phyloP scores from a whole-genome alignment of 2,329 filamentous ascomycete species.

The Lachnellula suecica region DNA sequence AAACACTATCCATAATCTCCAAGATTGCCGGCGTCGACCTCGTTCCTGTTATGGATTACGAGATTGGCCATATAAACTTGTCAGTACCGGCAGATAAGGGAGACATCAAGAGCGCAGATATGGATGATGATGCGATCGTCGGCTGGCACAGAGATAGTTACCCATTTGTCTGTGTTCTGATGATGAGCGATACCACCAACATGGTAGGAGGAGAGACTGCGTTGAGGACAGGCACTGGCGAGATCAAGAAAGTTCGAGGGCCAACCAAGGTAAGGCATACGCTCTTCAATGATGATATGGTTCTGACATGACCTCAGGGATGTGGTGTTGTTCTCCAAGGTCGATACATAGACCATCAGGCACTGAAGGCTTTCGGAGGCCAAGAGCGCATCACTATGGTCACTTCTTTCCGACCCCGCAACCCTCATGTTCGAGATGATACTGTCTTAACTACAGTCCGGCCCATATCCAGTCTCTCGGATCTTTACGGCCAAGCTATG shows the following conservation, averaged over 20 bases:
- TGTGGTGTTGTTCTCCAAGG: constrained; percentile 45
- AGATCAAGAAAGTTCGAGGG: constrained; percentile 43
- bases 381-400: constrained; percentile 47
- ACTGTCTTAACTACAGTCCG: constrained; percentile 37
- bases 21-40: constrained; percentile 58
- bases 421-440: constrained; percentile 40
- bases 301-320: constrained; percentile 28
- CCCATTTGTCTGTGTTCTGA: constrained; percentile 51
- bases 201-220: constrained; percentile 59
- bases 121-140: constrained; percentile 37
- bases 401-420: constrained; percentile 42
- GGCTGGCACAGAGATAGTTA: constrained; percentile 52
- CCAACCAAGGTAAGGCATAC: constrained; percentile 38
- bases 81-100: constrained; percentile 36
- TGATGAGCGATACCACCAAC: constrained; percentile 46
- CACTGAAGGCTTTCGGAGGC: constrained; percentile 39
- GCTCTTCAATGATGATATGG: neutral
- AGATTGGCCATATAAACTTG: constrained; percentile 59
- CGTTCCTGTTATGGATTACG: constrained; percentile 54
- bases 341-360: constrained; percentile 45
- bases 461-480: constrained; percentile 37
- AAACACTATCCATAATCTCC: constrained; percentile 52
- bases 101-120: constrained; percentile 16
- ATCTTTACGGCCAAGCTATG: constrained; percentile 38
- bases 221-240: constrained; percentile 51